A percentile compares a stretch with the other conserved stretches of the same genome.
These are phyloP conservation scores for Auriscalpium orientale DNA, from an alignment of 768 basidiomycete genomes.

Conservation along the genomic window DNA sequence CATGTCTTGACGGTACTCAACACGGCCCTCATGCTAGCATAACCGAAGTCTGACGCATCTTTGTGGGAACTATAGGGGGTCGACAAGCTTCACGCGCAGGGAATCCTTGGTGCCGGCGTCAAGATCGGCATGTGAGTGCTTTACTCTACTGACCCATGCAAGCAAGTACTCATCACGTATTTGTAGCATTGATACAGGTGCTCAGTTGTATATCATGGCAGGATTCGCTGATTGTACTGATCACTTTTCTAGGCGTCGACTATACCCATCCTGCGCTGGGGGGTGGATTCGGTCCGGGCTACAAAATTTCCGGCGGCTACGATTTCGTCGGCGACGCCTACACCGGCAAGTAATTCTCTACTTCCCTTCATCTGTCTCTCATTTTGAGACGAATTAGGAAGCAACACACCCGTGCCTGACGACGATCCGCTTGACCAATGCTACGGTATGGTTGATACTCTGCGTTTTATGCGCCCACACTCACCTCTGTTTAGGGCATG, in stretches of 20 bases:
- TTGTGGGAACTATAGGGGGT: slow-evolving; percentile 40
- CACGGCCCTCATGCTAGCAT: background rate
- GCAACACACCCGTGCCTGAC: slow-evolving; percentile 36
- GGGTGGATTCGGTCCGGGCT: slow-evolving; percentile 44
- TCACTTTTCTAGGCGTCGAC: slow-evolving; percentile 32
- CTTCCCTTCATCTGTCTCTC: too few species aligned
- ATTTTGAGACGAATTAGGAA: too few species aligned
- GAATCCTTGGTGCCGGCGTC: slow-evolving; percentile 54
- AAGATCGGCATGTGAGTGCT: slow-evolving; percentile 54
- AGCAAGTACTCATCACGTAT: background rate
- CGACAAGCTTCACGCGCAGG: slow-evolving; percentile 55
- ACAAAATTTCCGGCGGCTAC: slow-evolving; percentile 44
- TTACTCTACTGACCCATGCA: background rate
- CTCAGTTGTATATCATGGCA: background rate
- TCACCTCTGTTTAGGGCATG: background rate
- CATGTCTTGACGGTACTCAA: slow-evolving; percentile 42
- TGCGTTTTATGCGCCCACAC: background rate
- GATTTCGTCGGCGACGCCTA: slow-evolving; percentile 55
- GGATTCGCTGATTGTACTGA: too few species aligned
- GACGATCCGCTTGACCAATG: slow-evolving; percentile 47
- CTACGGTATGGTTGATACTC: slow-evolving; percentile 21
- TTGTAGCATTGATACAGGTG: slow-evolving; percentile 38
- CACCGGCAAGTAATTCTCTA: slow-evolving; percentile 25
- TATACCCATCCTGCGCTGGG: slow-evolving; percentile 51
- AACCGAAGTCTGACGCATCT: background rate